Conservation (phyloP, 768 basidiomycete genomes). For the Termitomyces sp. region DNA sequence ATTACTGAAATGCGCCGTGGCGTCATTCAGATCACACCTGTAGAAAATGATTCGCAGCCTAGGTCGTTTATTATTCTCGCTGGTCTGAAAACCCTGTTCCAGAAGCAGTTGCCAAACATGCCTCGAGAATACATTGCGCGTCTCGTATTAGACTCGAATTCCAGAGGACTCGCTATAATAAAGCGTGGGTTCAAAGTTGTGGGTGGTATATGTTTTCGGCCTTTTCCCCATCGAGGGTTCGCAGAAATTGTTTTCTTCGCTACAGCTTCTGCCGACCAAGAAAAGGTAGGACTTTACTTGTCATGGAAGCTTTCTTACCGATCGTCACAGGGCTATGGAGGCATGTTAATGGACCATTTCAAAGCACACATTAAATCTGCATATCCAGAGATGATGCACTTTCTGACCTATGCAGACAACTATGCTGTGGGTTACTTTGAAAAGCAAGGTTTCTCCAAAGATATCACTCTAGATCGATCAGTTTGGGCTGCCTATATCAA, state of each 20-base stretch:
- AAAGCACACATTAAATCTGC: conserved; percentile 86
- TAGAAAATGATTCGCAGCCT: conserved; percentile 77
- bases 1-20: conserved; percentile 76
- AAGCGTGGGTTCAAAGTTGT: conserved; percentile 95
- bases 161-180: conserved; percentile 91
- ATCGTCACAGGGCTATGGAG: conserved; percentile 84
- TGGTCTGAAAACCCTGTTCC: conserved; percentile 95
- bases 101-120: conserved; percentile 98
- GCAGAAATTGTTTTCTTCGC: conserved; percentile 99
- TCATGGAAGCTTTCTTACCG: conserved; percentile 1
- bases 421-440: conserved; percentile 99
- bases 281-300: conserved; percentile 64
- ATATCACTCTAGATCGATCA: conserved; percentile 87
- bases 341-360: conserved; percentile 98
- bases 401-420: conserved; percentile 98
- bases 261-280: conserved; percentile 93
- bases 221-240: conserved; percentile 91
- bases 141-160: conserved; percentile 89
- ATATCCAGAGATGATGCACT: conserved; percentile 88
- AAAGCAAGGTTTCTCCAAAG: conserved; percentile 98
- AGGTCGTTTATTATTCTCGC: conserved; percentile 84
- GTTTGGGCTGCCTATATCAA: conserved; percentile 99
- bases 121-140: conserved; percentile 97
- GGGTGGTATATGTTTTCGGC: conserved; percentile 95
- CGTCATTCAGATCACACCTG: conserved; percentile 79